A percentile compares a stretch with the other conserved stretches of the same genome.
Evolutionary conservation across 257 asterid genomes (phyloP).

Genomic region (Schizonepeta tenuifolia): DNA sequence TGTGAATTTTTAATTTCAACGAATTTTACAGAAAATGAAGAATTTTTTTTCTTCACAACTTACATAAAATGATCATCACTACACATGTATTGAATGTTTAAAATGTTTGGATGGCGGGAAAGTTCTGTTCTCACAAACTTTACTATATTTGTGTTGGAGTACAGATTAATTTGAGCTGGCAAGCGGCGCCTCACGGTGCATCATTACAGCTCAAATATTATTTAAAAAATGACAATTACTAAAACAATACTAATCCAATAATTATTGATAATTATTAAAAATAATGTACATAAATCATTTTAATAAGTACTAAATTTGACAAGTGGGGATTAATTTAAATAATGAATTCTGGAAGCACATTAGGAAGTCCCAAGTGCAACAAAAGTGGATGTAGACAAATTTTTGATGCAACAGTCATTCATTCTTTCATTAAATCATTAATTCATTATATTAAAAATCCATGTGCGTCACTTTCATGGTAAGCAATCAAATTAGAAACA

Average conservation of each 20-base stretch:
- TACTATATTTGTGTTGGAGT: background rate
- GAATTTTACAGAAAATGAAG: background rate
- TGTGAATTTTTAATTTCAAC: background rate
- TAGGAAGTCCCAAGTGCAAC: background rate
- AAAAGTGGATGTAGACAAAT: constrained; percentile 22
- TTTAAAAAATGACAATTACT: background rate
- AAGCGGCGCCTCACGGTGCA: background rate
- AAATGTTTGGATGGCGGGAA: background rate
- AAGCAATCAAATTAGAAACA: background rate
- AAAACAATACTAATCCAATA: background rate
- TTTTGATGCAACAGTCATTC: constrained; percentile 29
- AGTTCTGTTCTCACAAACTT: background rate
- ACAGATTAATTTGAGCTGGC: background rate
- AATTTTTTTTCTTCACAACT: too few relatives aligned
- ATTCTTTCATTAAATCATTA: background rate
- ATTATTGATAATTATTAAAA: background rate
- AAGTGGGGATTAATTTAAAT: background rate
- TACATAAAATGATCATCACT: too few relatives aligned
- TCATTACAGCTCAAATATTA: background rate
- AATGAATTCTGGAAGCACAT: background rate
- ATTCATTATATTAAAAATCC: constrained; percentile 7
- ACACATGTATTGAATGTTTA: background rate
- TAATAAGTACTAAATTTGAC: too few relatives aligned
- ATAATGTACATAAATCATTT: background rate
- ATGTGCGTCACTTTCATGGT: constrained; percentile 20